Evolutionary conservation across 805 yeast species (phyloP).

Genomic region (Zygosaccharomyces gambellarensis): DNA sequence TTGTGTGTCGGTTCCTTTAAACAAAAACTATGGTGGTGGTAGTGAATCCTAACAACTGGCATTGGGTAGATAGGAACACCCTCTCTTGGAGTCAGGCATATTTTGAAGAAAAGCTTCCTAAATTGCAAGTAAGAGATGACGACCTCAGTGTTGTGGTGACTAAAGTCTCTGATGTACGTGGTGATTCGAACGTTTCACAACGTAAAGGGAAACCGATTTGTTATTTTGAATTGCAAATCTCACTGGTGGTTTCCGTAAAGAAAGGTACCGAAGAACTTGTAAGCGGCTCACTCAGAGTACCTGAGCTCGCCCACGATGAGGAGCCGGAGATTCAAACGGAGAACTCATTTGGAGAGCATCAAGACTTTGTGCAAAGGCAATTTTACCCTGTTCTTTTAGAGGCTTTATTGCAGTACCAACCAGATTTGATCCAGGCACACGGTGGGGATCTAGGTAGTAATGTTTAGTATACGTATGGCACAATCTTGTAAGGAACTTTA

Average conservation of each 20-base stretch:
- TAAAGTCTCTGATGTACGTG: conserved; percentile 45
- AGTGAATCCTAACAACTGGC: conserved; percentile 74
- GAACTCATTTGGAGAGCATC: conserved; percentile 6
- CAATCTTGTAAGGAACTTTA: conserved; percentile 80
- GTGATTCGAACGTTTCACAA: conserved; percentile 81
- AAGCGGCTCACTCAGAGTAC: conserved; percentile 46
- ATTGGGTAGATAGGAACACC: conserved; percentile 68
- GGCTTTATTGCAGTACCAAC: conserved; percentile 55
- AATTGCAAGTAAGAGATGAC: conserved; percentile 21
- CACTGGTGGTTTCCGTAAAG: conserved; percentile 41
- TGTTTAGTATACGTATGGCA: conserved; percentile 74
- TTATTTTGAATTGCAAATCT: conserved; percentile 60
- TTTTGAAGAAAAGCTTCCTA: conserved; percentile 38
- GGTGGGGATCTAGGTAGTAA: conserved; percentile 44
- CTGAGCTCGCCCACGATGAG: conserved; percentile 76
- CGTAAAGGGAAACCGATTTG: conserved; percentile 78
- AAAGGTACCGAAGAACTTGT: conserved; percentile 36
- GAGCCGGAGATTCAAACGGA: conserved; percentile 39
- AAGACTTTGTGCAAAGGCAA: conserved; percentile 41
- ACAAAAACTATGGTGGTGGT: conserved; percentile 42
- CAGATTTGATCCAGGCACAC: conserved; percentile 56
- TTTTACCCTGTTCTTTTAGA: conserved; percentile 49
- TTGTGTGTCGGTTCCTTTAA: neutral
- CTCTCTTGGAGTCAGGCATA: conserved; percentile 58
- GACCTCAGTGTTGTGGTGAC: conserved; percentile 33